phyloP scores from a whole-genome alignment of 2,329 filamentous ascomycete genomes.

The Decorospora gaudefroyi region DNA sequence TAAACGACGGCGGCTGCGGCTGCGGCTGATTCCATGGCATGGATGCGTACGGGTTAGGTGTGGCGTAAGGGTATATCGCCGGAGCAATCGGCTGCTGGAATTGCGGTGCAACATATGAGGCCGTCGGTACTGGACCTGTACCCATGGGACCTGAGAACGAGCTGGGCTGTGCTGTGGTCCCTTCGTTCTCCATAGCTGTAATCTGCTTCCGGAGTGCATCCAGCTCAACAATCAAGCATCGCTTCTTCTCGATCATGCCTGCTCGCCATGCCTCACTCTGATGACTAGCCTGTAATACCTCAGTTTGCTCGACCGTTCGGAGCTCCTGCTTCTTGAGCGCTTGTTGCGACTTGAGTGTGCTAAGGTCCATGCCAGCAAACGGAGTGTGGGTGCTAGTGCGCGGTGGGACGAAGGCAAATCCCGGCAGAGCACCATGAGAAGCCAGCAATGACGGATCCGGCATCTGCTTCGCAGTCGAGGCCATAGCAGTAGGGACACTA shows the following conservation, averaged over 20 bases:
- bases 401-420: conserved; percentile 15
- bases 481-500: conserved; percentile 14
- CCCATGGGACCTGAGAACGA: conserved; percentile 16
- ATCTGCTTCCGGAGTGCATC: conserved; percentile 46
- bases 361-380: conserved; percentile 31
- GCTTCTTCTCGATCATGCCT: conserved; percentile 45
- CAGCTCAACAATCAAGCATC: conserved; percentile 42
- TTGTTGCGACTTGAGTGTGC: conserved; percentile 36
- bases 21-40: conserved; percentile 37
- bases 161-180: conserved; percentile 11
- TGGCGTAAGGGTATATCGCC: conserved; percentile 31
- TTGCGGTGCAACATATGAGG: conserved; percentile 31
- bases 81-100: conserved; percentile 34
- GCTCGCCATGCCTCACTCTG: conserved; percentile 43
- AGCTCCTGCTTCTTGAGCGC: conserved; percentile 42
- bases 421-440: conserved; percentile 19
- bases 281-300: conserved; percentile 41
- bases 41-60: conserved; percentile 28
- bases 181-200: conserved; percentile 31
- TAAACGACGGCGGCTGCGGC: conserved; percentile 23
- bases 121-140: conserved; percentile 11
- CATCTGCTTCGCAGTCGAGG: conserved; percentile 21
- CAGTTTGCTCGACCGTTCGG: conserved; percentile 44
- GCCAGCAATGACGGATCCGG: conserved; percentile 15
- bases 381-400: conserved; percentile 29